Evolutionary conservation across 2,329 filamentous ascomycete genomes (phyloP), one percentile per base, ranked within the genome.

Genomic region (Exophiala aquamarina): DNA sequence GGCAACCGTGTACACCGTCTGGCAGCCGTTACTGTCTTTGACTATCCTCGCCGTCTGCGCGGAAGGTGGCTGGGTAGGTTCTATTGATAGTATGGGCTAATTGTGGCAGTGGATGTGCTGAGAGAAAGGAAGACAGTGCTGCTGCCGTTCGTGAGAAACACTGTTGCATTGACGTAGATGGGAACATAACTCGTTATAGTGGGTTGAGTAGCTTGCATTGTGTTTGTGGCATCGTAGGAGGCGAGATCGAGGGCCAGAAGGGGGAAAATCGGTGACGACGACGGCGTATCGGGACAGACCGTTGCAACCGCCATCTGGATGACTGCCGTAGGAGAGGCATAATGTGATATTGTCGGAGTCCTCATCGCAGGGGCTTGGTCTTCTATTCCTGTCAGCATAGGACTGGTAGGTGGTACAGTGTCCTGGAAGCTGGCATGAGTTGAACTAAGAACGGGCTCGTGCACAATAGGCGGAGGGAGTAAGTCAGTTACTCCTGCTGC

Each of bases 271-370:
- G 39, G 46, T n/a, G 38, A 36, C 3, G 47, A 42, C 15, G 45
- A 23, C 8, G 44, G 37, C 10, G 39, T 44, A 14, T 41, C 49
- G 3, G 50, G 53, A 39, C 57, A 59, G 7, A 59, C 39, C 3
- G 57, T 58, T 3, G 50, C 55, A 20, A 59, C 32, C 1, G 57
- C 44, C 13, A 50, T 43, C 40, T 54, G 50, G 8, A 54, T 44
- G 6, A 51, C 48, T 23, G 49, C 50, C n/a, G 47, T 52, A 3
- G 51, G 45, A 39, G 49, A 57, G 20, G 41, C n/a, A 18, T 51
- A 51, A 15, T 41, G 46, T 10, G 39, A 45, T 7, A 46, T 36
- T 15, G 35, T 50, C 9, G 26, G 21, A 23, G n/a, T 5, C 5
- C 6, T 34, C 14, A 18, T 40, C 21, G 21, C 11, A 19, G 7